Evolutionary conservation across 2,329 filamentous ascomycete genomes (phyloP).

Genomic region (Aspergillus persii): DNA sequence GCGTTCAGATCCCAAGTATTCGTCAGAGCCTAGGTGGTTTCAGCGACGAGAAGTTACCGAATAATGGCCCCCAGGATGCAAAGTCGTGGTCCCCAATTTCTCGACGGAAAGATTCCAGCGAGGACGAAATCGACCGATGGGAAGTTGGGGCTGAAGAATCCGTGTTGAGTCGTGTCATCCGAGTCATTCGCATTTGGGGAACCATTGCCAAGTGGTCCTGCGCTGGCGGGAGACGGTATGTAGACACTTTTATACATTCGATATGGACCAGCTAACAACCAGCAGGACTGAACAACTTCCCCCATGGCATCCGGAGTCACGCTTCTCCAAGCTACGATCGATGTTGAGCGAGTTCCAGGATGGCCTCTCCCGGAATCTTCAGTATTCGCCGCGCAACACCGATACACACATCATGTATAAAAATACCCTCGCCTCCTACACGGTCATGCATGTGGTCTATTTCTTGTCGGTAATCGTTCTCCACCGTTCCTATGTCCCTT

Average conservation of each 20-base stretch:
- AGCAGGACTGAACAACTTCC: slow-evolving; percentile 47
- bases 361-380: slow-evolving; percentile 51
- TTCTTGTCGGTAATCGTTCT: slow-evolving; percentile 55
- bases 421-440: slow-evolving; percentile 52
- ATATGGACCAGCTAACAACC: background rate
- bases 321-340: slow-evolving; percentile 47
- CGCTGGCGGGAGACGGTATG: slow-evolving; percentile 52
- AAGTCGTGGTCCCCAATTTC: slow-evolving; percentile 41
- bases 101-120: slow-evolving; percentile 37
- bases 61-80: slow-evolving; percentile 31
- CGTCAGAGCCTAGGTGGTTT: slow-evolving; percentile 40
- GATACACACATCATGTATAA: slow-evolving; percentile 54
- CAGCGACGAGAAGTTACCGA: slow-evolving; percentile 38
- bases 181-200: slow-evolving; percentile 55
- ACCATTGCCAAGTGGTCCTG: slow-evolving; percentile 56
- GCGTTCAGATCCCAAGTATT: slow-evolving; percentile 43
- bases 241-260: background rate
- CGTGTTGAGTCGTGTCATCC: slow-evolving; percentile 55
- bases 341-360: slow-evolving; percentile 51
- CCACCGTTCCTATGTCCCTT: slow-evolving; percentile 56
- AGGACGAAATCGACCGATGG: slow-evolving; percentile 50
- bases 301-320: slow-evolving; percentile 54
- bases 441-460: slow-evolving; percentile 55
- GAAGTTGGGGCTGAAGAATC: slow-evolving; percentile 55
- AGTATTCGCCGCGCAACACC: slow-evolving; percentile 52